Percentiles rank a stretch among this genome's conserved stretches.
Evolutionary conservation across 2,329 filamentous ascomycete genomes (phyloP).

Genomic region (Diaporthe citrichinensis): DNA sequence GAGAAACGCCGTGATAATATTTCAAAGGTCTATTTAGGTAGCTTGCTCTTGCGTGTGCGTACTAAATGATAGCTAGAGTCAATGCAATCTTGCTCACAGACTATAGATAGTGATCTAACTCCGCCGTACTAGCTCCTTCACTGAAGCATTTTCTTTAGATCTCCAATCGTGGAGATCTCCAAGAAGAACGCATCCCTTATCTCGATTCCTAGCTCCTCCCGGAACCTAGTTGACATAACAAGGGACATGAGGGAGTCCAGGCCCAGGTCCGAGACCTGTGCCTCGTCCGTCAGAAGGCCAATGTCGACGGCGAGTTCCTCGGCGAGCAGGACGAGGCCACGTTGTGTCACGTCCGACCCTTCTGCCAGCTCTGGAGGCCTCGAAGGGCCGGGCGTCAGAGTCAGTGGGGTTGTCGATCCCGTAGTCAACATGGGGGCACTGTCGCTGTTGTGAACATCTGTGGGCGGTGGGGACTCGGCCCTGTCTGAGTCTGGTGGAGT

Average conservation of each 20-base stretch:
- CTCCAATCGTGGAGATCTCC: background rate
- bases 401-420: background rate
- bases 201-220: background rate
- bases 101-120: too few species aligned
- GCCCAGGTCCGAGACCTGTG: background rate
- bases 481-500: background rate
- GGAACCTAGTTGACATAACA: background rate
- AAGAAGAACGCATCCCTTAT: background rate
- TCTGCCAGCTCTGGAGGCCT: background rate
- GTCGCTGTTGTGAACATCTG: background rate
- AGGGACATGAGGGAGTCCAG: background rate
- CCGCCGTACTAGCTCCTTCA: background rate
- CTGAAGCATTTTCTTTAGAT: background rate
- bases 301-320: background rate
- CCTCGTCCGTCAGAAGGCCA: background rate
- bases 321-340: background rate
- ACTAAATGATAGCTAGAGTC: too few species aligned
- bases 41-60: too few species aligned
- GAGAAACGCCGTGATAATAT: too few species aligned
- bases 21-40: too few species aligned
- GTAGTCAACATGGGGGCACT: background rate
- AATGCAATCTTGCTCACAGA: too few species aligned
- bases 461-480: background rate
- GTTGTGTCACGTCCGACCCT: background rate
- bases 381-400: background rate